These are phyloP conservation scores for Mucor racemosus DNA, from an alignment of 371 early-diverging fungal genomes.

Conservation along the genomic window DNA sequence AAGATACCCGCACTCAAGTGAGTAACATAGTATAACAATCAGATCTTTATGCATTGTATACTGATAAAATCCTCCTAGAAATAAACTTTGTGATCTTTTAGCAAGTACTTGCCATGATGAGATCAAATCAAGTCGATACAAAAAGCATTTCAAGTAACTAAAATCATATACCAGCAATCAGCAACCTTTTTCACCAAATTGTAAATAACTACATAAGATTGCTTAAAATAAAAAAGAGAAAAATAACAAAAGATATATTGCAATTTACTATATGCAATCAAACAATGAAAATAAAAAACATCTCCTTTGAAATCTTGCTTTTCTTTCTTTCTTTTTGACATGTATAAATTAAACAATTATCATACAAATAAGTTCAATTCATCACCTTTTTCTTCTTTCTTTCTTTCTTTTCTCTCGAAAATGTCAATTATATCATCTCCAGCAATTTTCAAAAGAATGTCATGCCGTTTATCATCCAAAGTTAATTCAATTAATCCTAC, in stretches of 20 bases:
- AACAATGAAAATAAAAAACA: slow-evolving; percentile 16
- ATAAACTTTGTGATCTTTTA: slow-evolving; percentile 34
- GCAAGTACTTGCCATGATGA: slow-evolving; percentile 32
- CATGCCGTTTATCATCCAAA: neutral
- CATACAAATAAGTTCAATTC: too few species aligned
- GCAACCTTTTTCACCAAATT: neutral
- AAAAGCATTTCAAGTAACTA: slow-evolving; percentile 48
- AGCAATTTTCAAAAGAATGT: neutral
- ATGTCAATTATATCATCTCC: neutral
- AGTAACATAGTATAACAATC: slow-evolving; percentile 11
- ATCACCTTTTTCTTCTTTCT: neutral
- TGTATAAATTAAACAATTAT: neutral
- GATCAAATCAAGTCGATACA: slow-evolving; percentile 49
- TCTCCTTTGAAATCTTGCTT: neutral
- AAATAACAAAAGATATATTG: neutral
- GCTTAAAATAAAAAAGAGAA: neutral
- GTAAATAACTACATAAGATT: neutral
- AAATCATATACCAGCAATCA: neutral
- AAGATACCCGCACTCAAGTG: slow-evolving; percentile 37
- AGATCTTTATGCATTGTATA: too few species aligned
- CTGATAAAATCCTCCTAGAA: neutral
- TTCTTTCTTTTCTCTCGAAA: neutral
- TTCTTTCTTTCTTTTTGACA: neutral
- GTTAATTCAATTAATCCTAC: neutral
- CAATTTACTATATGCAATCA: neutral